Base-by-base conservation (phyloP, 371 early-diverging fungal species). In the Syncephalis fuscata region DNA sequence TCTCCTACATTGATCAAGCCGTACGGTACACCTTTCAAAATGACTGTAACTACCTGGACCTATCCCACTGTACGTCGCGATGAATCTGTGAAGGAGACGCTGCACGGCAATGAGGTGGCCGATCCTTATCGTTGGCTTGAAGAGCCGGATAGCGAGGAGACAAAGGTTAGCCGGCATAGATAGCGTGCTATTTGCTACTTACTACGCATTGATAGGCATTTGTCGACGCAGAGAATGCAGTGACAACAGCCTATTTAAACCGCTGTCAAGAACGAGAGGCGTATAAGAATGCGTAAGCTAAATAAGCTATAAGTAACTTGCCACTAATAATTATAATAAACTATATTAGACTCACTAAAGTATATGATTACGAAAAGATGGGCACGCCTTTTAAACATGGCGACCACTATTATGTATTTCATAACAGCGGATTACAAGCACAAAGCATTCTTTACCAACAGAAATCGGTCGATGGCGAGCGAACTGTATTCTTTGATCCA, bases 371-470 rank as follows among this genome's bases (percentile, higher is more conserved):
- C 40, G 73, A 70, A 46, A 53, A 60, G 9, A 66, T 56, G 51
- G 67, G 68, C n/a, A 55, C 66, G 24, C 77, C 79, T 5, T 64
- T 57, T 53, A 68, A 68, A 47, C 54, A 61, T 4, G 82, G 80
- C 15, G 63, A 68, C 49, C 48, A 56, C 39, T 74, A 74, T 57
- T 81, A 79, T 58, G 74, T 66, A 47, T 78, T 66, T 47, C 58
- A 66, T 60, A 77, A 78, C 66, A 58, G 71, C 8, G 80, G 82
- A 22, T 63, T 80, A 9, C 80, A 75, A 57, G 50, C 78, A 0
- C 78, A 80, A 54, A 59, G 56, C 14, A 67, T 77, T 2, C 54
- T 71, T 25, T 71, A 66, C 49, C 62, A 58, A 45, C 61, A 58
- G 51, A 50, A 57, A n/a, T 45, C 47, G 26, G 23, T 67, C 11